Evolutionary conservation across 768 basidiomycete species (phyloP).

Genomic region (Daedalea quercina): DNA sequence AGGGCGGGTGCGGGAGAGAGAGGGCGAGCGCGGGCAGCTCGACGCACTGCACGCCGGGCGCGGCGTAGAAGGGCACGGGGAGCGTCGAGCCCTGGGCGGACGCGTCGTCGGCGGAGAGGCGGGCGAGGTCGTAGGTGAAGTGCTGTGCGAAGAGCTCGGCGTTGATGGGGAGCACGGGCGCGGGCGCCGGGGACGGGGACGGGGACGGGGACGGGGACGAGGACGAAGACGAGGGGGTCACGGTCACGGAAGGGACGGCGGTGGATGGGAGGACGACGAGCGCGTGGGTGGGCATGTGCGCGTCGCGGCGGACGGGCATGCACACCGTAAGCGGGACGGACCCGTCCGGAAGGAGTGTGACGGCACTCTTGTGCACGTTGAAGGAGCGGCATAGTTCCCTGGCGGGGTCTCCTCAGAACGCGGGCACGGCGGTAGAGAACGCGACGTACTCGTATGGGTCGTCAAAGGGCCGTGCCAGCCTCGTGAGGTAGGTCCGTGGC

Average conservation of each 20-base stretch:
- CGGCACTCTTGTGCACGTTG: slow-evolving; percentile 25
- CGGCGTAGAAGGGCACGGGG: slow-evolving; percentile 29
- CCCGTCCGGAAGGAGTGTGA: slow-evolving; percentile 16
- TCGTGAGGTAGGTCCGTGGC: not conserved
- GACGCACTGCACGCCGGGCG: slow-evolving; percentile 16
- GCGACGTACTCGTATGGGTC: slow-evolving; percentile 11
- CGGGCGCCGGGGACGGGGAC: slow-evolving; percentile 11
- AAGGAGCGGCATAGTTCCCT: slow-evolving; percentile 27
- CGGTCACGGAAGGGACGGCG: slow-evolving; percentile 22
- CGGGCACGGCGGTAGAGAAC: not conserved
- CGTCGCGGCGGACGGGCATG: slow-evolving; percentile 39
- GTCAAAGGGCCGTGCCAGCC: slow-evolving; percentile 4
- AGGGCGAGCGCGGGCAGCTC: slow-evolving; percentile 47
- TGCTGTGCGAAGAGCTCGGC: slow-evolving; percentile 36
- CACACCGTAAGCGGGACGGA: slow-evolving; percentile 38
- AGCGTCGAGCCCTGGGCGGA: slow-evolving; percentile 4
- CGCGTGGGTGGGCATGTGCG: slow-evolving; percentile 49
- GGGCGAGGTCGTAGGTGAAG: slow-evolving; percentile 30
- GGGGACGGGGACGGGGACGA: not conserved
- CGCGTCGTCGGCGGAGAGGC: slow-evolving; percentile 12
- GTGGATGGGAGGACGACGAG: slow-evolving; percentile 37
- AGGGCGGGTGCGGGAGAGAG: slow-evolving; percentile 44
- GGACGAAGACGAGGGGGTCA: slow-evolving; percentile 11
- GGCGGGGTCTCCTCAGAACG: not conserved
- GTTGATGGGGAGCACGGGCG: slow-evolving; percentile 48